Conservation (phyloP, 306 rosid genomes). For the Vachellia pachyceras region DNA sequence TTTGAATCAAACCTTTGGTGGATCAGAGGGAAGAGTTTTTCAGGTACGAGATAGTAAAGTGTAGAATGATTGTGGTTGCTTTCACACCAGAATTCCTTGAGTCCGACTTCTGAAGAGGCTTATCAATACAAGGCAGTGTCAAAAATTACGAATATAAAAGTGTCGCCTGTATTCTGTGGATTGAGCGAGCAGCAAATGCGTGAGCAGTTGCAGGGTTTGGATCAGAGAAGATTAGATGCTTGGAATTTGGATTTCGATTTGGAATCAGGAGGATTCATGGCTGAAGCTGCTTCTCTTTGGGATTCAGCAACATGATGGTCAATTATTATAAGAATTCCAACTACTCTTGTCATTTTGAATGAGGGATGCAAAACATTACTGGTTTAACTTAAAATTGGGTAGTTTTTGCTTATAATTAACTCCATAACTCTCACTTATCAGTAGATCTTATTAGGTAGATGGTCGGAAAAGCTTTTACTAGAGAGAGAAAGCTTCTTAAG, state of each 20-base stretch:
- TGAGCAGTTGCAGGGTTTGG: background rate
- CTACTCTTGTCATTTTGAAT: too few species aligned
- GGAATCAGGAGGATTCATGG: background rate
- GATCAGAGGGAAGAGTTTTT: background rate
- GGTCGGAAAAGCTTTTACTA: background rate
- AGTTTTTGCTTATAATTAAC: too few species aligned
- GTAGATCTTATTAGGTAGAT: background rate
- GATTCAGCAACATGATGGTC: background rate
- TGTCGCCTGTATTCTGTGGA: background rate
- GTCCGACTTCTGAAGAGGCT: background rate
- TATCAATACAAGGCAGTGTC: background rate
- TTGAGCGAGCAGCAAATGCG: background rate
- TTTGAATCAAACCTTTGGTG: background rate
- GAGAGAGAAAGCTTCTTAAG: background rate
- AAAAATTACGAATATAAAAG: background rate
- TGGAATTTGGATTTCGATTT: background rate
- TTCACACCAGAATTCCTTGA: background rate
- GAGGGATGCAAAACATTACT: too few species aligned
- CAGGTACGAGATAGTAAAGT: background rate
- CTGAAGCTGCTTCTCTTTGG: conserved; percentile 1
- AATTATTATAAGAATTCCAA: too few species aligned
- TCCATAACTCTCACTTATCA: background rate
- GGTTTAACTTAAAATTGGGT: too few species aligned
- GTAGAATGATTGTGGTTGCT: background rate
- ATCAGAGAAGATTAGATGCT: background rate